Percentiles rank a stretch among this genome's conserved stretches.
phyloP scores from a whole-genome alignment of 352 stramenopile genomes.

The Phytophthora idaei region DNA sequence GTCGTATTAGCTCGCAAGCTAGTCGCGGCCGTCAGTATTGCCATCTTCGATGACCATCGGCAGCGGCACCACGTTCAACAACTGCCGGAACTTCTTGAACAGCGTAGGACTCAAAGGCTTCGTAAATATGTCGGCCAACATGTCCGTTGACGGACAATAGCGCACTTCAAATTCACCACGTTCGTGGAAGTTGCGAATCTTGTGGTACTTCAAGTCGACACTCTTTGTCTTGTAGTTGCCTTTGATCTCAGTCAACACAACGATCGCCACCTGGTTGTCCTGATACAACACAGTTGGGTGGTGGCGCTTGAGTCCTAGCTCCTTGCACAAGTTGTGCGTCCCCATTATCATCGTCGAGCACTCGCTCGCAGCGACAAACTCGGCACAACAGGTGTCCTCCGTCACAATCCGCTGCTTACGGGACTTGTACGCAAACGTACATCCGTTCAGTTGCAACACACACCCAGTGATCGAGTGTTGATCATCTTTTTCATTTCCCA shows the following conservation, averaged over 20 bases:
- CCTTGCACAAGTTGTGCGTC: conserved; percentile 6
- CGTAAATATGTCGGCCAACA: conserved; percentile 19
- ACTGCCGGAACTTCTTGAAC: not conserved
- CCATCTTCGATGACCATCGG: not conserved
- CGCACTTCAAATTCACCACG: conserved; percentile 9
- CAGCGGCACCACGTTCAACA: not conserved
- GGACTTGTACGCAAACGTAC: conserved; percentile 8
- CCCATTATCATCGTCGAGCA: conserved; percentile 7
- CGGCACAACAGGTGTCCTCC: conserved; percentile 10
- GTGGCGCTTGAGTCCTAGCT: not conserved
- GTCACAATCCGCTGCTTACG: conserved; percentile 3
- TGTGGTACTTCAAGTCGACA: conserved; percentile 18
- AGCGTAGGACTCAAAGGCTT: not conserved
- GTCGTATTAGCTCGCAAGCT: not conserved
- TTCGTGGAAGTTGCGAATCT: conserved; percentile 10
- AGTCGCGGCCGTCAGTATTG: not conserved
- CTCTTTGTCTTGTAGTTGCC: conserved; percentile 18
- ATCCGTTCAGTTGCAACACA: conserved; percentile 10
- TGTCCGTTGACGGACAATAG: conserved; percentile 18
- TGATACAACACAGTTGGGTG: not conserved
- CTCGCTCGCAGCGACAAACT: conserved; percentile 14
- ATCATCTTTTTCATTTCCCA: conserved; percentile 9
- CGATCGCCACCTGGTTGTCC: not conserved
- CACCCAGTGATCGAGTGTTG: conserved; percentile 9
- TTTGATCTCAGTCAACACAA: conserved; percentile 2